A percentile compares a stretch with the other conserved stretches of the same genome.
Evolutionary conservation across 2,329 filamentous ascomycete genomes (phyloP).

Genomic region (Cladorrhinum sp.): DNA sequence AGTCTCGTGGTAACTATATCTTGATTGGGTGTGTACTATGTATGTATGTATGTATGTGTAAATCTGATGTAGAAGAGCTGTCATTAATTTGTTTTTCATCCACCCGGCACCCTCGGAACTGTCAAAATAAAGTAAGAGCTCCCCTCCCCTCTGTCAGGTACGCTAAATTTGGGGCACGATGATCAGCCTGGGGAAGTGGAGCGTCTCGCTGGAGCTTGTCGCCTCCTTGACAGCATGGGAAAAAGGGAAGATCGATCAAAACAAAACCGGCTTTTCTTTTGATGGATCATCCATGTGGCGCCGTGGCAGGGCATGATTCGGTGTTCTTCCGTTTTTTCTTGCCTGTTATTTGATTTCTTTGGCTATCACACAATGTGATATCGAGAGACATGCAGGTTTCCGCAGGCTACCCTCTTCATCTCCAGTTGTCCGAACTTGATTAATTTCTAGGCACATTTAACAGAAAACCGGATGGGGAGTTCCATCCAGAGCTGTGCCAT

Average conservation of each 20-base stretch:
- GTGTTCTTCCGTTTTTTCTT: not conserved
- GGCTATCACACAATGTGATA: not conserved
- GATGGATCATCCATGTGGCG: not conserved
- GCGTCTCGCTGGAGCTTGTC: too few species aligned
- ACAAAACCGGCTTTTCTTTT: conserved; percentile 5
- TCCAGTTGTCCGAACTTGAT: not conserved
- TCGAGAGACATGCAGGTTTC: not conserved
- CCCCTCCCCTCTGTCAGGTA: not conserved
- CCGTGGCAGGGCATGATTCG: not conserved
- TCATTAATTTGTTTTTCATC: not conserved
- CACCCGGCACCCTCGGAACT: not conserved
- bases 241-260: not conserved
- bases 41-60: not conserved
- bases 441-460: not conserved
- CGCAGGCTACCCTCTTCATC: not conserved
- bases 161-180: not conserved
- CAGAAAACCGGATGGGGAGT: not conserved
- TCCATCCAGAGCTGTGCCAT: not conserved
- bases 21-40: too few species aligned
- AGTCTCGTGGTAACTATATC: not conserved
- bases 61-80: not conserved
- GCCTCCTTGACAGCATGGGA: not conserved
- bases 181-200: not conserved
- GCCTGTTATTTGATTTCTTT: not conserved
- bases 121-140: not conserved